Conservation (phyloP, 352 stramenopile species). For the Sclerospora graminicola region DNA sequence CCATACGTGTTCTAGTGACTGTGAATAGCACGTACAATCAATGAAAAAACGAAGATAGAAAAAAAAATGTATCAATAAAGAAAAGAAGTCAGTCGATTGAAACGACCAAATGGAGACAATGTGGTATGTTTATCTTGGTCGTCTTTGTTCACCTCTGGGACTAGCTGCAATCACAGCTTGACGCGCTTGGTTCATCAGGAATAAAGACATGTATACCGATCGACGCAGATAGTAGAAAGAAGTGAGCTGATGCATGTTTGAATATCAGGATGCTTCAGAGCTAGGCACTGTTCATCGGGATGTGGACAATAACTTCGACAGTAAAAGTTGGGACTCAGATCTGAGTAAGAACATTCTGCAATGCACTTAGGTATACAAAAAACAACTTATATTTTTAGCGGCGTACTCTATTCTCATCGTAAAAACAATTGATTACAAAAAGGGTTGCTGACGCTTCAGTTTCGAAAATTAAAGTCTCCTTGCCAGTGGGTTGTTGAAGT, state of each 20-base stretch:
- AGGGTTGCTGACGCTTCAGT: too few relatives aligned
- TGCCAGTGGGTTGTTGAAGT: too few relatives aligned
- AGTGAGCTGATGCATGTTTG: constrained; percentile 8
- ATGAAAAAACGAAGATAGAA: constrained; percentile 3
- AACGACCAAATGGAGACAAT: constrained; percentile 12
- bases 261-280: not conserved
- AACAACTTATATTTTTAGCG: too few relatives aligned
- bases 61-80: not conserved
- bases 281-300: constrained; percentile 4
- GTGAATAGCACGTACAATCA: constrained; percentile 1
- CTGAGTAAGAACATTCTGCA: constrained; percentile 4
- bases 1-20: constrained; percentile 26
- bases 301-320: constrained; percentile 5
- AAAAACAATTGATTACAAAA: too few relatives aligned
- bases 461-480: too few relatives aligned
- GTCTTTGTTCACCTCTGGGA: constrained; percentile 11
- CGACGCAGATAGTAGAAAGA: constrained; percentile 11
- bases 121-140: not conserved
- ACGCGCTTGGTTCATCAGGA: constrained; percentile 18
- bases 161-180: constrained; percentile 14
- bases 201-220: constrained; percentile 22
- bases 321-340: constrained; percentile 8
- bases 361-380: too few relatives aligned
- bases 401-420: too few relatives aligned
- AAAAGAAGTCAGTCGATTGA: constrained; percentile 2